phyloP scores from a whole-genome alignment of 257 asterid species.

The Voacanga thouarsii region DNA sequence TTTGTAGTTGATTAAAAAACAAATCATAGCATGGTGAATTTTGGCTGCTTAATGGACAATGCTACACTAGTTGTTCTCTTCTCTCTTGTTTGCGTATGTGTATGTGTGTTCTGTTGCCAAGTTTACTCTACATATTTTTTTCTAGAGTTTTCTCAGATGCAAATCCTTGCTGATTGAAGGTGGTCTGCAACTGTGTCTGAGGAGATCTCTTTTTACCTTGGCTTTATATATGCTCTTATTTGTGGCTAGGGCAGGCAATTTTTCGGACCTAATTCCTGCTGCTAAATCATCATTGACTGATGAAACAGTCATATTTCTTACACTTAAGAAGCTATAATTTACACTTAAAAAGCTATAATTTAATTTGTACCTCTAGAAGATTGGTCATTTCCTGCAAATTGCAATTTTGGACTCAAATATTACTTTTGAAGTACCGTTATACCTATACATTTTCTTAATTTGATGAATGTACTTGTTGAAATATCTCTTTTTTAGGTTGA shows the following conservation, averaged over 20 bases:
- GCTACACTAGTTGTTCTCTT: background rate
- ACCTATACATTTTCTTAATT: background rate
- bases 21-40: background rate
- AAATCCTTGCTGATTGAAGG: slow-evolving; percentile 29
- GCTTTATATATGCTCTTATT: slow-evolving; percentile 49
- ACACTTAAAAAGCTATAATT: too few species aligned
- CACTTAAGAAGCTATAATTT: slow-evolving; percentile 1
- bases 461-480: too few species aligned
- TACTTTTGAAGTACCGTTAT: background rate
- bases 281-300: slow-evolving; percentile 42
- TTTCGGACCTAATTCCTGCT: slow-evolving; percentile 32
- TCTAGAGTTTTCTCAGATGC: background rate
- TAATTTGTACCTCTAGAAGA: background rate
- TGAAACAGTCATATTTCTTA: slow-evolving; percentile 31
- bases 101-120: background rate
- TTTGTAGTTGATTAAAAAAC: background rate
- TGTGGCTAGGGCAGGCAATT: slow-evolving; percentile 42
- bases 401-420: background rate
- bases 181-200: slow-evolving; percentile 41
- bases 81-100: background rate
- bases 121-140: background rate
- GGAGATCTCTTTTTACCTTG: slow-evolving; percentile 49
- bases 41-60: background rate
- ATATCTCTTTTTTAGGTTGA: slow-evolving; percentile 30
- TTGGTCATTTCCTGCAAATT: slow-evolving; percentile 7